These are phyloP conservation scores for Mentha longifolia DNA, from an alignment of 257 asterid species.

Conservation along the genomic window DNA sequence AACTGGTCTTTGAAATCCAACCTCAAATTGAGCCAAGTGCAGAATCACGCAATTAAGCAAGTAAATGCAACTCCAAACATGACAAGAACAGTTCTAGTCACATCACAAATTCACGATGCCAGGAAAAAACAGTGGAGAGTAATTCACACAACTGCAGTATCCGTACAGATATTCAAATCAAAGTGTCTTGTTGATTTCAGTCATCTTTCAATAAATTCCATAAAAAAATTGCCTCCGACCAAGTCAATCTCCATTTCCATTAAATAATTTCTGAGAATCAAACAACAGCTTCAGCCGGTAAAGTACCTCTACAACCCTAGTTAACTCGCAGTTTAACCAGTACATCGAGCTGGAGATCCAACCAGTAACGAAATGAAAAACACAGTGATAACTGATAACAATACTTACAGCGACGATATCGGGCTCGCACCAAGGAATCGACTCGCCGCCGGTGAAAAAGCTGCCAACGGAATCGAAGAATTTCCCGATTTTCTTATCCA, in stretches of 20 bases:
- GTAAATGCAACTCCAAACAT: constrained; percentile 20
- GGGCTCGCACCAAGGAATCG: constrained; percentile 80
- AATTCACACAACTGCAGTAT: constrained; percentile 8
- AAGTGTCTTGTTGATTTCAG: neutral
- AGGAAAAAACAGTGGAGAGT: neutral
- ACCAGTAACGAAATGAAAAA: neutral
- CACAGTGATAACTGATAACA: neutral
- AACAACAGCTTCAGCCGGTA: neutral
- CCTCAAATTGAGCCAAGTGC: neutral
- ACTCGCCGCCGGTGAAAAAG: constrained; percentile 78
- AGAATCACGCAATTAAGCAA: neutral
- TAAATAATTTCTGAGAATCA: neutral
- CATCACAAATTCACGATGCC: neutral
- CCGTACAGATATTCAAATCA: neutral
- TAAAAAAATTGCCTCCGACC: neutral
- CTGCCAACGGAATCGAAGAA: constrained; percentile 68
- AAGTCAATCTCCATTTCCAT: neutral
- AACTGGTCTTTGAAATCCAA: constrained; percentile 3
- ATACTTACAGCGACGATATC: constrained; percentile 67
- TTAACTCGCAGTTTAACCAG: neutral
- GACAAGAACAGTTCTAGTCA: neutral
- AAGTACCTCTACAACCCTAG: constrained; percentile 33
- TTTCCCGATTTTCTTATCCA: constrained; percentile 69
- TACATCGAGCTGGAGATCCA: neutral
- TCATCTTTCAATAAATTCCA: constrained; percentile 10